A percentile compares a stretch with the other conserved stretches of the same genome.
Conservation (phyloP, 1,284 basidiomycete genomes). For the Wallemia ichthyophaga region DNA sequence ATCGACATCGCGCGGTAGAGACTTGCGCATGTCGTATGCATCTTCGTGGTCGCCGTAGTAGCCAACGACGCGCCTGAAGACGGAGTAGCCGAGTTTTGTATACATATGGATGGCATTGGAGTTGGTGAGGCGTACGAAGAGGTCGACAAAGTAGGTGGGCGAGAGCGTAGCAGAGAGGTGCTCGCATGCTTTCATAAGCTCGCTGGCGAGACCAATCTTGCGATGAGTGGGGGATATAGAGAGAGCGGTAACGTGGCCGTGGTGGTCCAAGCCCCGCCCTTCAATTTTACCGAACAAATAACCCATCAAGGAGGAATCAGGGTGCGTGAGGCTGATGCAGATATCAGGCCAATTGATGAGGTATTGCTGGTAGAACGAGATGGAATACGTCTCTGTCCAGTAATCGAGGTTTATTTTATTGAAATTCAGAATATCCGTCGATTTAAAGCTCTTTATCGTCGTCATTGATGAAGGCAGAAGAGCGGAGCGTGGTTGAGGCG, state of each 20-base stretch:
- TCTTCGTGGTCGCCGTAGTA: constrained; percentile 4
- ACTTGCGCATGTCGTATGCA: neutral
- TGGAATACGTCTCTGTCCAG: constrained; percentile 20
- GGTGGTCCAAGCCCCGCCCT: constrained; percentile 14
- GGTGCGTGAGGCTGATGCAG: constrained; percentile 10
- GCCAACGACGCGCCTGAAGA: constrained; percentile 17
- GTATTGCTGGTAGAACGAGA: constrained; percentile 7
- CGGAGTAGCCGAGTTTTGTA: constrained; percentile 17
- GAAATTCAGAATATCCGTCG: constrained; percentile 19
- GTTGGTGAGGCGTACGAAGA: constrained; percentile 18
- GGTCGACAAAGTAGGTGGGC: constrained; percentile 17
- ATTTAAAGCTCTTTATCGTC: constrained; percentile 18
- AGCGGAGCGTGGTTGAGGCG: too few species aligned
- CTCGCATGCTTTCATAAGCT: constrained; percentile 16
- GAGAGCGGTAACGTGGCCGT: constrained; percentile 17
- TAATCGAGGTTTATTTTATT: constrained; percentile 21
- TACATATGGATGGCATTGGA: constrained; percentile 16
- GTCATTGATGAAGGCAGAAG: constrained; percentile 14
- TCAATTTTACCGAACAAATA: constrained; percentile 17
- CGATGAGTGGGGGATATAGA: constrained; percentile 15
- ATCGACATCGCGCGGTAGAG: neutral
- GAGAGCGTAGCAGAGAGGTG: constrained; percentile 12
- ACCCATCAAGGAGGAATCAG: constrained; percentile 1
- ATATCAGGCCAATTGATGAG: constrained; percentile 14
- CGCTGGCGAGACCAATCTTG: constrained; percentile 14